Evolutionary conservation across 352 stramenopile species (phyloP).

Genomic region (Globisporangium middletonii): DNA sequence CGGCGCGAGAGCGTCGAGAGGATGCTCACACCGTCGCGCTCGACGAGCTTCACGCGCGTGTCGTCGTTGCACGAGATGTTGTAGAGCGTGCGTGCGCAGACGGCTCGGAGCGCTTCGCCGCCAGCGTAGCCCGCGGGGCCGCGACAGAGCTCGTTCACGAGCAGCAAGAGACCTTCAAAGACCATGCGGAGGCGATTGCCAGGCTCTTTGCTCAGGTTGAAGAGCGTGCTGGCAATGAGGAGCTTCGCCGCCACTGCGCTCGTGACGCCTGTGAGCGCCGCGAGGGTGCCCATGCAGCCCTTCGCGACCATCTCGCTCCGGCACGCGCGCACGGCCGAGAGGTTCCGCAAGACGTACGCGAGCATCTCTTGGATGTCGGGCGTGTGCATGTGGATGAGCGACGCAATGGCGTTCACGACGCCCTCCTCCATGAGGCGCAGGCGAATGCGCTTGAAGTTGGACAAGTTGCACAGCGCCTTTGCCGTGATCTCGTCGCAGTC

Average conservation of each 20-base stretch:
- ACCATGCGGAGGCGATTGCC: conserved; percentile 67
- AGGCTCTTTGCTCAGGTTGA: conserved; percentile 68
- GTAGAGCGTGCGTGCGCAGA: conserved; percentile 60
- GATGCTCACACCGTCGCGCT: conserved; percentile 51
- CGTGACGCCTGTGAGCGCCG: conserved; percentile 34
- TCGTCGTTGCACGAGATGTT: conserved; percentile 72
- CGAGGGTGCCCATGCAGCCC: conserved; percentile 50
- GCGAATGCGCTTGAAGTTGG: conserved; percentile 78
- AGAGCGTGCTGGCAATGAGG: conserved; percentile 51
- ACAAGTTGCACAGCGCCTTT: conserved; percentile 85
- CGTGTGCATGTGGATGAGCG: conserved; percentile 45
- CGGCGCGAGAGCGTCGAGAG: conserved; percentile 42
- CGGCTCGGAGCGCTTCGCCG: conserved; percentile 26
- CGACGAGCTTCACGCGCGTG: conserved; percentile 55
- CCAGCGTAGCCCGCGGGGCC: conserved; percentile 5
- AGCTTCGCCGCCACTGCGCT: conserved; percentile 30
- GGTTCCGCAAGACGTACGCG: conserved; percentile 68
- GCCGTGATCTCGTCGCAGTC: conserved; percentile 50
- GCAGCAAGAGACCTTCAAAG: conserved; percentile 54
- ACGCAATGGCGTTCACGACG: conserved; percentile 62
- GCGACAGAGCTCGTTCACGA: conserved; percentile 51
- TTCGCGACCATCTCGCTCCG: conserved; percentile 68
- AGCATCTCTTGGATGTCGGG: conserved; percentile 51
- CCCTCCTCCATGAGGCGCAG: conserved; percentile 87
- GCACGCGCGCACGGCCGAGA: conserved; percentile 52